Evolutionary conservation across 768 basidiomycete species (phyloP).

Genomic region (Coprinopsis strossmayeri): DNA sequence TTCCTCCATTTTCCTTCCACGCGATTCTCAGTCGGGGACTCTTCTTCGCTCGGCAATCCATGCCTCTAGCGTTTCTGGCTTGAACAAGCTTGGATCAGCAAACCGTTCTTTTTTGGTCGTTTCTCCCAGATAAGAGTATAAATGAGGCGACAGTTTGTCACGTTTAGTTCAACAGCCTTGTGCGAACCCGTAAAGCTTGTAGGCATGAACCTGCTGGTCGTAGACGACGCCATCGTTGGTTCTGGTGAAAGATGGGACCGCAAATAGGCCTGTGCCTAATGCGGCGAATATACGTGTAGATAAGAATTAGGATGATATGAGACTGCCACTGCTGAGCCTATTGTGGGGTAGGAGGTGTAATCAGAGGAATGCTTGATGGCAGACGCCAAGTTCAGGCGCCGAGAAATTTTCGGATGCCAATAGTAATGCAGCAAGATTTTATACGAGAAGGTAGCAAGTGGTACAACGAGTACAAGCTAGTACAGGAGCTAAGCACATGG

Average conservation of each 20-base stretch:
- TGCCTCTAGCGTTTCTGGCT: slow-evolving; percentile 75
- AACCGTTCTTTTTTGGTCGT: slow-evolving; percentile 60
- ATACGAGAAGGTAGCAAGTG: slow-evolving; percentile 7
- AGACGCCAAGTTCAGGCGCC: neutral
- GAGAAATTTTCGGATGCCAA: neutral
- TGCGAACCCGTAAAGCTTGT: slow-evolving; percentile 60
- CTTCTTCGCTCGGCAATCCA: slow-evolving; percentile 90
- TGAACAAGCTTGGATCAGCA: slow-evolving; percentile 75
- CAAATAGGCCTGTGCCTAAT: slow-evolving; percentile 52
- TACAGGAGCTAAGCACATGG: neutral
- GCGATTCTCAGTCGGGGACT: slow-evolving; percentile 65
- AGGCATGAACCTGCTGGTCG: slow-evolving; percentile 55
- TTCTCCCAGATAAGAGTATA: slow-evolving; percentile 71
- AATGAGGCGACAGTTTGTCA: slow-evolving; percentile 88
- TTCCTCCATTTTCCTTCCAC: slow-evolving; percentile 69
- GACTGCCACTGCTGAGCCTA: slow-evolving; percentile 4
- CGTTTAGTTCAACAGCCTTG: slow-evolving; percentile 70
- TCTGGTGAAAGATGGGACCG: slow-evolving; percentile 21
- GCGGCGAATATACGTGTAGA: slow-evolving; percentile 32
- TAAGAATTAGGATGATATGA: slow-evolving; percentile 8
- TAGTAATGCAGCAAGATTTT: neutral
- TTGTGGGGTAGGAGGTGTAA: slow-evolving; percentile 2
- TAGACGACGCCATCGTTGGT: slow-evolving; percentile 42
- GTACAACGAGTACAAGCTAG: slow-evolving; percentile 1
- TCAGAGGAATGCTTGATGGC: slow-evolving; percentile 1